These are phyloP conservation scores for Podospora pseudopauciseta DNA, from an alignment of 495 filamentous ascomycete species.

Conservation along the genomic window DNA sequence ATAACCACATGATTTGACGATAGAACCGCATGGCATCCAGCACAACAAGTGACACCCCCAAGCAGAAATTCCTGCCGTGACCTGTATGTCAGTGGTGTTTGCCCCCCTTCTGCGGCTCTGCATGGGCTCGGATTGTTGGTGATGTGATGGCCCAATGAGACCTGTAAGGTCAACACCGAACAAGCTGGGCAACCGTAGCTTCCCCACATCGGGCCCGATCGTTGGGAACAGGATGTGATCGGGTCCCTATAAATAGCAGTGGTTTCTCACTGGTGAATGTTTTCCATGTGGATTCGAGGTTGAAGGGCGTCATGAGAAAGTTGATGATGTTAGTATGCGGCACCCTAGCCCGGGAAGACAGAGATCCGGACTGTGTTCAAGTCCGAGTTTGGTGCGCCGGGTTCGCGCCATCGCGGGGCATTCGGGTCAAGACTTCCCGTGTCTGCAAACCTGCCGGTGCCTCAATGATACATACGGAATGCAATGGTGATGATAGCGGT, in stretches of 20 bases:
- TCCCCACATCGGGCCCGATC: conserved; percentile 7
- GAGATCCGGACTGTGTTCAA: background rate
- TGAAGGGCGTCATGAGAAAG: background rate
- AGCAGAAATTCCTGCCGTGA: background rate
- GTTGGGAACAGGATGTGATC: conserved; percentile 5
- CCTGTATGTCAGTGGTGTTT: background rate
- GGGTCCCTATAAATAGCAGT: conserved; percentile 4
- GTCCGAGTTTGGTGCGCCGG: background rate
- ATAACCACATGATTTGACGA: background rate
- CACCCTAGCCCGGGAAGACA: background rate
- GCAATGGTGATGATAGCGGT: background rate
- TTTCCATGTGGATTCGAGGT: background rate
- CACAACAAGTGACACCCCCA: background rate
- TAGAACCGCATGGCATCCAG: background rate
- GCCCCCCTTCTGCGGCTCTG: background rate
- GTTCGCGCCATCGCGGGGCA: background rate
- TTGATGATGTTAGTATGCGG: background rate
- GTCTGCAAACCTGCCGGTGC: background rate
- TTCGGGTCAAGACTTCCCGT: background rate
- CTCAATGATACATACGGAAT: background rate
- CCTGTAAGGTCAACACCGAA: background rate
- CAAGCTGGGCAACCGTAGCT: background rate
- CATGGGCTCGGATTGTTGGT: background rate
- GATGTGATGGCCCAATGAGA: background rate
- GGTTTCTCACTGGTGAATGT: background rate